A percentile compares a stretch with the other conserved stretches of the same genome.
phyloP scores from a whole-genome alignment of 2,329 filamentous ascomycete species.

The Daldinia sp. region DNA sequence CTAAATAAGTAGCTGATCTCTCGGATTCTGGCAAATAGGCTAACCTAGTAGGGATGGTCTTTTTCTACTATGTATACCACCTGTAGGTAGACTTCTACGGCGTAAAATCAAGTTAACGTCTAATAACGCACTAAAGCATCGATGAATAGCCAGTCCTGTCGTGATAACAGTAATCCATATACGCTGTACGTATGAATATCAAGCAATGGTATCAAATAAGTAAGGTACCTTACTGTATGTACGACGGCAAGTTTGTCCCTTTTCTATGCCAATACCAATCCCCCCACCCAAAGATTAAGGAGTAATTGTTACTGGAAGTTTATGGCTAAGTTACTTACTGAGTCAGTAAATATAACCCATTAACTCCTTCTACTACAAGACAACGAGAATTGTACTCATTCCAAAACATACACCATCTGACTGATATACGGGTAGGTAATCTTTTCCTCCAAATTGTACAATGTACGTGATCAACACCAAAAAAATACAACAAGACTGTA shows the following conservation, averaged over 20 bases:
- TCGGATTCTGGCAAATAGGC: background rate
- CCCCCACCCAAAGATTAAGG: background rate
- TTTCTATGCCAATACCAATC: background rate
- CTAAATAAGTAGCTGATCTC: background rate
- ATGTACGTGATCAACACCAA: constrained; percentile 3
- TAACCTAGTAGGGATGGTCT: background rate
- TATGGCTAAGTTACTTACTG: background rate
- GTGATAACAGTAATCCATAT: background rate
- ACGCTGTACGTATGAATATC: no score
- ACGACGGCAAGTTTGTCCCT: no score
- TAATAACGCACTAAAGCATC: no score
- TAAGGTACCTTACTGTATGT: no score
- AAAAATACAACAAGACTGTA: constrained; percentile 19
- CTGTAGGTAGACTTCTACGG: no score
- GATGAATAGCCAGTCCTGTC: no score
- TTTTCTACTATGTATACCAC: no score
- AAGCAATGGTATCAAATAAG: no score
- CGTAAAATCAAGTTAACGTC: no score
- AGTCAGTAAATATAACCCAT: background rate
- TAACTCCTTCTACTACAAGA: background rate
- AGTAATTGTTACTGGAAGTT: background rate
- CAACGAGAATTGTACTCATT: background rate
- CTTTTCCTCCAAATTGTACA: background rate
- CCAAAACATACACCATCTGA: constrained; percentile 4
- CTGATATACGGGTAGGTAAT: constrained; percentile 3